Evolutionary conservation across 768 basidiomycete species (phyloP).

Genomic region (Phlebiopsis flavidoalba): DNA sequence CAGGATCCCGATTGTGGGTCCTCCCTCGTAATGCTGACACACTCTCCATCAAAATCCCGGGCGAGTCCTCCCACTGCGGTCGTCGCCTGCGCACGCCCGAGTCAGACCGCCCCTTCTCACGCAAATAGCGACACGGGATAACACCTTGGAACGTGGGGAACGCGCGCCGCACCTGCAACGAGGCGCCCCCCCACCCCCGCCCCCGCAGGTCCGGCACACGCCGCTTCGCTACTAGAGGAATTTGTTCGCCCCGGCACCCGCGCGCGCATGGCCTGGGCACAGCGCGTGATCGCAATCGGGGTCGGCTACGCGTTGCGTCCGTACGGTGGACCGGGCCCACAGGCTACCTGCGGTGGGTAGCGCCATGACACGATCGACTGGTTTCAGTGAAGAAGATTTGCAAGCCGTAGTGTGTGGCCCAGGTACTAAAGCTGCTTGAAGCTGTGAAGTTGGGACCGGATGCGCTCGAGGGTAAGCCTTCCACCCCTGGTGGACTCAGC

Average conservation of each 20-base stretch:
- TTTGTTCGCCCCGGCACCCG: too few relatives aligned
- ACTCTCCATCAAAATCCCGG: constrained; percentile 31
- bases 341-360: too few relatives aligned
- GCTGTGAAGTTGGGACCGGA: constrained; percentile 54
- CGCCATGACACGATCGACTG: too few relatives aligned
- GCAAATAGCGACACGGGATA: constrained; percentile 27
- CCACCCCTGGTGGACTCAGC: constrained; percentile 79
- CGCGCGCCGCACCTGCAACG: constrained; percentile 55
- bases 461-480: constrained; percentile 82
- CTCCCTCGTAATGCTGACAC: constrained; percentile 34
- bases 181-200: constrained; percentile 70
- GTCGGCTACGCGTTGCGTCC: too few relatives aligned
- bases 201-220: constrained; percentile 53
- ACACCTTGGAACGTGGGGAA: constrained; percentile 54
- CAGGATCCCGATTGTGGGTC: constrained; percentile 66
- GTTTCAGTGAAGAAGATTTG: constrained; percentile 68
- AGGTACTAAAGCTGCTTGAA: constrained; percentile 66
- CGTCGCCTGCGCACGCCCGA: not conserved
- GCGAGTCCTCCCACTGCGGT: constrained; percentile 24
- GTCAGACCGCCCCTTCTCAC: constrained; percentile 15
- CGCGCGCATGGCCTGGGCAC: too few relatives aligned
- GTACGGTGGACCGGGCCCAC: constrained; percentile 53
- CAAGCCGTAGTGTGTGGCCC: constrained; percentile 64
- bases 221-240: constrained; percentile 65
- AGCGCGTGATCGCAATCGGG: constrained; percentile 34